Evolutionary conservation across 1,284 basidiomycete genomes (phyloP), one percentile per base, ranked within the genome.

Genomic region (Leccinum fallax): DNA sequence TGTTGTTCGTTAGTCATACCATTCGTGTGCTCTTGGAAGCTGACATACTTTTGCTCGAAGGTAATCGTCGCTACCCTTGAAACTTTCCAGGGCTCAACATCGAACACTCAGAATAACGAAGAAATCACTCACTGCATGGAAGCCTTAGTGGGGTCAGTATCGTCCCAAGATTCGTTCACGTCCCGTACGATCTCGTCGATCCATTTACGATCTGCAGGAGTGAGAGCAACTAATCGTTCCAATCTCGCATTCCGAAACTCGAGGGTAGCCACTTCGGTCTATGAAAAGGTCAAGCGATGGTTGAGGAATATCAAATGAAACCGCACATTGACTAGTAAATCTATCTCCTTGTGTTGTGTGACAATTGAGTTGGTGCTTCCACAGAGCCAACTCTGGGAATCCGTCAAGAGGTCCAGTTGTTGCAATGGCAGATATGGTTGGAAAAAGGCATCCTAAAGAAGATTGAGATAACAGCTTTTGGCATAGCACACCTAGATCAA

Each of bases 401-500:
- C 86, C 68, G 85, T 89, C 48, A 97, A 79, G 78, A 95, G 85
- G 67, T 98, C 97, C 16, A 98, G 83, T 76, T 99, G 96, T 76
- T 99, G 97, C 8, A 99, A 77, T 0, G 97, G 97, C 24, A 99
- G 82, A 76, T 98, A 99, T 1, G 97, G 97, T 76, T 99, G 97
- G 79, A 99, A 99, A 79, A 98, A 96, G 2, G 95, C 85, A 66
- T 94, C 93, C 87, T 92, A 65, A 38, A 62, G 19, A 53, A 53
- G 3, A 57, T 60, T 67, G 34, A 58, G 49, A 15, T 3, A n/a
- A 57, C 52, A 43, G 49, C 34, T 43, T 54, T 48, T 21, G 30
- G 24, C 55, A 53, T 7, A 40, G 21, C 4, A 5, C 56, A 48
- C 38, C 57, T 62, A 34, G 32, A 58, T 13, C 63, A 53, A 89